A percentile compares a stretch with the other conserved stretches of the same genome.
These are phyloP conservation scores for Durotheca rogersii DNA, from an alignment of 495 filamentous ascomycete species.

Conservation along the genomic window DNA sequence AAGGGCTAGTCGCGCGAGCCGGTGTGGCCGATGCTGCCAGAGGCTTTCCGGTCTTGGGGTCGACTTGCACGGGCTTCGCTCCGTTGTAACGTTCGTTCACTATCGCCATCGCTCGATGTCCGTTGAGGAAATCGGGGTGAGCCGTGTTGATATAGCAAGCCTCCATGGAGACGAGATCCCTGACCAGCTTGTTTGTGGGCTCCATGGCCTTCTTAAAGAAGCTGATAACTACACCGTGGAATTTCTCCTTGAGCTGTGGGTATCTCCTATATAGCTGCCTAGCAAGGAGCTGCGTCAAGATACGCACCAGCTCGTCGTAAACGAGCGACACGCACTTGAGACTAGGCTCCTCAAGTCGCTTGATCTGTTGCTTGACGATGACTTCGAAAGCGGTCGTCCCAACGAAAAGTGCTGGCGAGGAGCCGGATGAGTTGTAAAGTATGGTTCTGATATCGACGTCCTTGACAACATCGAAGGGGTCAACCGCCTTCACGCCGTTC, in stretches of 20 bases:
- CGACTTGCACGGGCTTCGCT: slow-evolving; percentile 88
- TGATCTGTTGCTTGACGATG: slow-evolving; percentile 99
- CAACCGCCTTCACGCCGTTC: slow-evolving; percentile 97
- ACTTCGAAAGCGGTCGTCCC: slow-evolving; percentile 96
- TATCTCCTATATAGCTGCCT: slow-evolving; percentile 93
- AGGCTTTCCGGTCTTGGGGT: slow-evolving; percentile 98
- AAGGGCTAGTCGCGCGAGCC: slow-evolving; percentile 69
- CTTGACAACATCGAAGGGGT: slow-evolving; percentile 96
- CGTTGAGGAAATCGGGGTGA: slow-evolving; percentile 97
- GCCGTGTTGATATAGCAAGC: slow-evolving; percentile 97
- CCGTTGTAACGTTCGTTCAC: slow-evolving; percentile 86
- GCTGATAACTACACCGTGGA: slow-evolving; percentile 86
- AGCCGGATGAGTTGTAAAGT: slow-evolving; percentile 96
- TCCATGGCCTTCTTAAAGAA: slow-evolving; percentile 99
- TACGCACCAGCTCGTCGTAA: slow-evolving; percentile 96
- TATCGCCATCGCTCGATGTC: slow-evolving; percentile 95
- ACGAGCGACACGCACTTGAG: slow-evolving; percentile 95
- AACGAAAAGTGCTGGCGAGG: slow-evolving; percentile 95
- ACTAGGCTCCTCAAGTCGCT: slow-evolving; percentile 92
- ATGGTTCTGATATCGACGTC: slow-evolving; percentile 97
- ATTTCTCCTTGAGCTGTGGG: slow-evolving; percentile 91
- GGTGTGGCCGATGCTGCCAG: slow-evolving; percentile 65
- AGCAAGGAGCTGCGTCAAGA: slow-evolving; percentile 82
- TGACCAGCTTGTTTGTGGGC: slow-evolving; percentile 95
- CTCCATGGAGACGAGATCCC: slow-evolving; percentile 92